phyloP scores from a whole-genome alignment of 345 rosid species.

The Hibiscus syriacus region DNA sequence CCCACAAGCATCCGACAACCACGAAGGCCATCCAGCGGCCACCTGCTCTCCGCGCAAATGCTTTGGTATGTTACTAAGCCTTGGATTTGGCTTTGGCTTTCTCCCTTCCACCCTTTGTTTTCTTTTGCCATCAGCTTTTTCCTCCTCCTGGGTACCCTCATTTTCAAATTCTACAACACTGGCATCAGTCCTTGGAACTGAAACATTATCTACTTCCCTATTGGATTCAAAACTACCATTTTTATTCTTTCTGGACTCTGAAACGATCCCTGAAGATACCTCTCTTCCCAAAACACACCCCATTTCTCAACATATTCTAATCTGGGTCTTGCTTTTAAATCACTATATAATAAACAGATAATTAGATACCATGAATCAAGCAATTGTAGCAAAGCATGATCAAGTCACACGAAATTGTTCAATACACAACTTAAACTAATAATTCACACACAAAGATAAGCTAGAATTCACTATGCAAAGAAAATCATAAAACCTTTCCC shows the following conservation, averaged over 20 bases:
- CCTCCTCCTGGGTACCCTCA: constrained; percentile 42
- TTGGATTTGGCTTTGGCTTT: constrained; percentile 56
- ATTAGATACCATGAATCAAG: too few species aligned
- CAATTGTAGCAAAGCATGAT: not conserved
- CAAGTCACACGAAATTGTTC: not conserved
- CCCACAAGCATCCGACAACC: too few species aligned
- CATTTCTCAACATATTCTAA: constrained; percentile 49
- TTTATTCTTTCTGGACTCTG: constrained; percentile 46
- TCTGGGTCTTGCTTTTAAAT: constrained; percentile 14
- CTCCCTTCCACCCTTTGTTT: constrained; percentile 54
- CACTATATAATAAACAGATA: too few species aligned
- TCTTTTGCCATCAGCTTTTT: constrained; percentile 42
- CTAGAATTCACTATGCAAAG: not conserved
- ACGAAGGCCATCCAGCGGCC: too few species aligned
- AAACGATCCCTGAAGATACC: constrained; percentile 44
- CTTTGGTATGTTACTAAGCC: constrained; percentile 54
- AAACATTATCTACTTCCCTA: constrained; percentile 29
- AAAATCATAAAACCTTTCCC: not conserved
- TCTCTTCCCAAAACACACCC: constrained; percentile 91
- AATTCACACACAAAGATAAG: not conserved
- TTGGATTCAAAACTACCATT: constrained; percentile 35
- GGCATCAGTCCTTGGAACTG: constrained; percentile 35
- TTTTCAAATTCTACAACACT: constrained; percentile 38
- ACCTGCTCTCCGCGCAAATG: too few species aligned
- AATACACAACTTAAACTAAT: not conserved